Evolutionary conservation across 768 basidiomycete genomes (phyloP), one percentile per base, ranked within the genome.

Genomic region (Hygrophorus pudorinus): DNA sequence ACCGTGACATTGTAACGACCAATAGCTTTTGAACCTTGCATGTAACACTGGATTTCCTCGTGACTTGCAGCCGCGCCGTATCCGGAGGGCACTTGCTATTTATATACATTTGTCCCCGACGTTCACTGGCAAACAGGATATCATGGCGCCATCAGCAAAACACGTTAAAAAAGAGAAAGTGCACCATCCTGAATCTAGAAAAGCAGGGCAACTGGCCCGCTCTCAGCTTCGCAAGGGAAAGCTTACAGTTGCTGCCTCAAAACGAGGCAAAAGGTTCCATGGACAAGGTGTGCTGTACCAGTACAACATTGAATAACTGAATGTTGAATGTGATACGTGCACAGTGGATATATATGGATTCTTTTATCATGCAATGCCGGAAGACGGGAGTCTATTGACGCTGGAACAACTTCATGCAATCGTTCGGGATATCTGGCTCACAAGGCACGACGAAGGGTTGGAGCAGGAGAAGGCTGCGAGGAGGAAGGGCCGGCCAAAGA

Each of bases 101-200:
- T n/a, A n/a, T n/a, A n/a, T n/a, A n/a, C n/a, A n/a, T n/a, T n/a
- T n/a, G n/a, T n/a, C n/a, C n/a, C n/a, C n/a, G n/a, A n/a, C n/a
- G n/a, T n/a, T n/a, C n/a, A n/a, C n/a, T n/a, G n/a, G n/a, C n/a
- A n/a, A n/a, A n/a, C n/a, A n/a, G n/a, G n/a, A 24, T 24, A 24
- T 24, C 24, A 24, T 24, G 24, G 24, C 24, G 24, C 24, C 24
- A 3, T 9, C 12, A 2, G 24, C 42, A 31, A 41, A 38, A 41
- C 31, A 51, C 27, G 24, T 24, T 24, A 85, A 79, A 60, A 85
- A 78, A 62, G 85, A 86, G 56, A 90, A 90, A 54, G 52, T 89
- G 8, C 83, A 81, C 50, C 88, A 91, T 57, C 88, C 88, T 3
- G 70, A 81, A 38, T 91, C 88, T 16, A 72, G 88, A 48, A 91